Evolutionary conservation across 176 grass and related monocot species (phyloP).

Genomic region (Triticum dicoccoides): DNA sequence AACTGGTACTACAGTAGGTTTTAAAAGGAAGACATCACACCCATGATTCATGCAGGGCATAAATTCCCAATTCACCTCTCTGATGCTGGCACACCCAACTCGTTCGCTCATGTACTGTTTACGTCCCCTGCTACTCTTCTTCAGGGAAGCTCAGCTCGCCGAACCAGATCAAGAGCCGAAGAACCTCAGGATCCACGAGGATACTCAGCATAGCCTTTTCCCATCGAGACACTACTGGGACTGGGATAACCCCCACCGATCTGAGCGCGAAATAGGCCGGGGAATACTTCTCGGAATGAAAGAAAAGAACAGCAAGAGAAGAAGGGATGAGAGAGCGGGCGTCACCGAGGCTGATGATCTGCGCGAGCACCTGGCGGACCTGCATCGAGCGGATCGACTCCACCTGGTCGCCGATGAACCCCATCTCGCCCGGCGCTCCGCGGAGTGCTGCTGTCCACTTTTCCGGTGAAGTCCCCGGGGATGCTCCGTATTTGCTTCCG

Average conservation of each 20-base stretch:
- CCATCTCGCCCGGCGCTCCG: conserved; percentile 10
- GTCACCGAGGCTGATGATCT: conserved; percentile 31
- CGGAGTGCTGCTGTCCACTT: neutral
- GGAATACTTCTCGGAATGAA: neutral
- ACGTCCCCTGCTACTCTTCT: neutral
- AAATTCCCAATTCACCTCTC: neutral
- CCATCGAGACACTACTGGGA: neutral
- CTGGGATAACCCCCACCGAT: neutral
- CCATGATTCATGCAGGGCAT: neutral
- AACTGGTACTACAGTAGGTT: neutral
- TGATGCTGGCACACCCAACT: neutral
- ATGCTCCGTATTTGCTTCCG: neutral
- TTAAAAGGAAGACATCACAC: neutral
- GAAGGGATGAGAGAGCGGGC: neutral
- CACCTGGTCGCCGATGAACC: conserved; percentile 20
- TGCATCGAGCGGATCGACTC: conserved; percentile 30
- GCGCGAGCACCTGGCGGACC: neutral
- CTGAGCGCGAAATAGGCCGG: neutral
- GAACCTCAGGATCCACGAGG: neutral
- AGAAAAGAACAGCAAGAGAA: neutral
- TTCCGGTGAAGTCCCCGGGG: neutral
- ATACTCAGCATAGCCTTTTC: neutral
- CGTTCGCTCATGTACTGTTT: neutral
- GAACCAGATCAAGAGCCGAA: neutral
- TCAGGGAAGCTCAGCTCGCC: neutral